Evolutionary conservation across 2,329 filamentous ascomycete genomes (phyloP).

Genomic region (Trichoderma pleuroti): DNA sequence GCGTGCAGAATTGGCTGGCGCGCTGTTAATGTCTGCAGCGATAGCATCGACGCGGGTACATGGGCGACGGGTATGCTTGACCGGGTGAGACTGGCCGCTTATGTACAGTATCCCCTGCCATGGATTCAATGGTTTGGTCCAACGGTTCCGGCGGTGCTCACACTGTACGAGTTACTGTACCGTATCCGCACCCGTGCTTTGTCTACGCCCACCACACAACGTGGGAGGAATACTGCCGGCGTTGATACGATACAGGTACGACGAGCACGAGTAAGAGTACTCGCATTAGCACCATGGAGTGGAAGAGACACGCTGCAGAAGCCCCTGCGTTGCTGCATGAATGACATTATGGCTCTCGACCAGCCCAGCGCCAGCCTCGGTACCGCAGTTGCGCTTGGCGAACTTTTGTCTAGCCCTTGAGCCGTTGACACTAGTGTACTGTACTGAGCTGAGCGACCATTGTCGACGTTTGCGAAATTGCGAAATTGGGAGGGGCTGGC

Average conservation of each 20-base stretch:
- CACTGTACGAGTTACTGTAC: not conserved
- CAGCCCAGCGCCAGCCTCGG: conserved; percentile 9
- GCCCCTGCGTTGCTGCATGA: conserved; percentile 17
- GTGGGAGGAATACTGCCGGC: not conserved
- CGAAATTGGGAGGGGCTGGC: conserved; percentile 6
- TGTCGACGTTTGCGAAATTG: not conserved
- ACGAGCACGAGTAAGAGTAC: not conserved
- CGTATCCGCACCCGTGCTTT: not conserved
- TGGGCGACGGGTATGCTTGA: not conserved
- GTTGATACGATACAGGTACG: not conserved
- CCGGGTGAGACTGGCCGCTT: conserved; percentile 7
- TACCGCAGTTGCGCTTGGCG: conserved; percentile 5
- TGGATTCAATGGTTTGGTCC: not conserved
- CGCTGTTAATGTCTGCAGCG: not conserved
- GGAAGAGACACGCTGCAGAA: conserved; percentile 1
- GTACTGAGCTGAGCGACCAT: not conserved
- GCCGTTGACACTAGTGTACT: not conserved
- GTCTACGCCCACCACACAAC: not conserved
- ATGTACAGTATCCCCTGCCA: not conserved
- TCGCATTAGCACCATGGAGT: too few species aligned
- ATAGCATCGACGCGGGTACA: not conserved
- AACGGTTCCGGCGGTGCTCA: not conserved
- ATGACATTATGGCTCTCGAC: conserved; percentile 5
- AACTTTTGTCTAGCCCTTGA: conserved; percentile 16
- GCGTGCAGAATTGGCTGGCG: not conserved